Base-by-base conservation (phyloP, 208 protist species). In the Sergeia podlipaevii region DNA sequence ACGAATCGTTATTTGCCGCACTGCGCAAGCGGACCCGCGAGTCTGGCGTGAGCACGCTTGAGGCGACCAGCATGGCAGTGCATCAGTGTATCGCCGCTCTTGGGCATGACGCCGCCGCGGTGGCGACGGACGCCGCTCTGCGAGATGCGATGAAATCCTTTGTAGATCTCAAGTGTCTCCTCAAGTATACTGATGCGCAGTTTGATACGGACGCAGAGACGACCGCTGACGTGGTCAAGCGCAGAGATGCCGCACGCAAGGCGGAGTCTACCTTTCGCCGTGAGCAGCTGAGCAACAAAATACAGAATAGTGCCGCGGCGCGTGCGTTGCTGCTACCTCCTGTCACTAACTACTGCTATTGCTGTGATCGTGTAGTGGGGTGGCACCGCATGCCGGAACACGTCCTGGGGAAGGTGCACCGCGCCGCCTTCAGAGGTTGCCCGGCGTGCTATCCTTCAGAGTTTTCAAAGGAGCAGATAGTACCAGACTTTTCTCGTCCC, bases 261-360 rank as follows among this genome's bases (percentile, higher is more conserved):
- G 45, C 56, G 20, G 68, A 75, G 10, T 53, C 72, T 13, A 38
- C 65, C 18, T 50, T 62, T 4, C 70, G 80, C 8, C 52, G 74
- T 29, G 32, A 43, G 10, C 21, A 52, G 17, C 30, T 82, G 17
- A 28, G 48, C 11, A 26, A 34, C 1, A 53, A 54, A 51, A 69
- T 75, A 32, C 36, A 60, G 32, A 52, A 23, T 11, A 70, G 80
- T 41, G 46, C 24, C 21, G 49, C 38, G 10, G 57, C 71, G 8
- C 67, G 57, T 4, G 52, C 34, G 2, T 29, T 83, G 20, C 60
- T 81, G 11, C 63, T 70, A 15, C 80, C 85, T n/a, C 85, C 85
- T 0, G 76, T 93, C 15, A 47, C 80, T 42, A 93, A 89, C 57
- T 93, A 93, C 65, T 93, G 85, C 65, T 87, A 89, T 65, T 68